Evolutionary conservation across 306 rosid genomes (phyloP).

Genomic region (Gastrolobium villosum): DNA sequence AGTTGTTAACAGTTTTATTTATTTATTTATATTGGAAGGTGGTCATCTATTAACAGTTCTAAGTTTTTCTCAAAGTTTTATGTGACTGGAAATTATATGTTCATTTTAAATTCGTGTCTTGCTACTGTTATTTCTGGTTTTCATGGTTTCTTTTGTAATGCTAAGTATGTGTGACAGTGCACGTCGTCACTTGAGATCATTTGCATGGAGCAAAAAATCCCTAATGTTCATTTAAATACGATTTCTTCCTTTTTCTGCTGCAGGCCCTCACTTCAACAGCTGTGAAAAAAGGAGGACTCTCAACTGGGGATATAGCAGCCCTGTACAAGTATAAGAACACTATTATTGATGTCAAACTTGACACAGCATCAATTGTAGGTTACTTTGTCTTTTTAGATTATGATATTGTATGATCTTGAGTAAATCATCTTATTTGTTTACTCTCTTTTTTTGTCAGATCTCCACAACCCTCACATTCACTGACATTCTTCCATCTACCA

Average conservation of each 20-base stretch:
- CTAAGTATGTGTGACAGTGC: not conserved
- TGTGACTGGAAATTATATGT: not conserved
- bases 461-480: slow-evolving; percentile 72
- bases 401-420: slow-evolving; percentile 12
- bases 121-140: slow-evolving; percentile 27
- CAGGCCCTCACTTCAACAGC: slow-evolving; percentile 96
- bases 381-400: slow-evolving; percentile 41
- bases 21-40: not conserved
- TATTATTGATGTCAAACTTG: slow-evolving; percentile 81
- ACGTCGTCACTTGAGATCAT: not conserved
- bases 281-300: slow-evolving; percentile 88
- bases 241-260: slow-evolving; percentile 24
- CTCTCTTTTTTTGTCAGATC: slow-evolving; percentile 60
- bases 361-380: slow-evolving; percentile 87
- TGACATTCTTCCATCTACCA: slow-evolving; percentile 85
- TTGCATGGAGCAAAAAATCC: slow-evolving; percentile 24
- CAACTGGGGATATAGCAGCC: slow-evolving; percentile 84
- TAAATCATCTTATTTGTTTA: slow-evolving; percentile 34
- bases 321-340: slow-evolving; percentile 84
- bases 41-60: slow-evolving; percentile 1
- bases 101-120: slow-evolving; percentile 23
- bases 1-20: slow-evolving; percentile 5
- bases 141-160: slow-evolving; percentile 7
- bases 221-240: slow-evolving; percentile 28
- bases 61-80: not conserved